These are phyloP conservation scores for Mangifera indica DNA, from an alignment of 345 rosid species.

Conservation along the genomic window DNA sequence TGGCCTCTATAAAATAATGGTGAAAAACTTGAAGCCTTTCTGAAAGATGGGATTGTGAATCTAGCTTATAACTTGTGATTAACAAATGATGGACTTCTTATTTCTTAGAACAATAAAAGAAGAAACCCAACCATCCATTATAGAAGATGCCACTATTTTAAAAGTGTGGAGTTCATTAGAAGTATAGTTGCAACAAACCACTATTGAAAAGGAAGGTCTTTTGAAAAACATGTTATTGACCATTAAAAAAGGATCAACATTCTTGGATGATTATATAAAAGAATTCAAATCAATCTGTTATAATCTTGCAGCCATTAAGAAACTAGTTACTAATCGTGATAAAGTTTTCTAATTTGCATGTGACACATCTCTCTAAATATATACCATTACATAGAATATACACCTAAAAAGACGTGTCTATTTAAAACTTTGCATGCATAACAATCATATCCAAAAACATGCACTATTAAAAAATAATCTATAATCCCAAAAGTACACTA, in stretches of 20 bases:
- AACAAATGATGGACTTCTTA: not conserved
- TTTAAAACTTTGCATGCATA: too few relatives aligned
- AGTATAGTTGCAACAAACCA: not conserved
- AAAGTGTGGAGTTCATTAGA: conserved; percentile 8
- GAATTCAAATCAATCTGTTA: not conserved
- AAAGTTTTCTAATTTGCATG: conserved; percentile 1
- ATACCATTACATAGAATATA: too few relatives aligned
- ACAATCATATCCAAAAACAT: too few relatives aligned
- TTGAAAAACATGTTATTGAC: conserved; percentile 7
- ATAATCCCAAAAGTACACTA: too few relatives aligned
- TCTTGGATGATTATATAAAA: not conserved
- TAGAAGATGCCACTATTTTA: not conserved
- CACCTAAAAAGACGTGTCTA: too few relatives aligned
- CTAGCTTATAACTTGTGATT: not conserved
- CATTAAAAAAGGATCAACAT: not conserved
- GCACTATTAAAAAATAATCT: too few relatives aligned
- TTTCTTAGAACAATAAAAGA: not conserved
- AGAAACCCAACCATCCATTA: not conserved
- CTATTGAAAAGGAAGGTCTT: not conserved
- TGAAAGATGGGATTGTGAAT: conserved; percentile 2
- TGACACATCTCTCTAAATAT: too few relatives aligned
- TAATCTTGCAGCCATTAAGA: not conserved
- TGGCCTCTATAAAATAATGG: not conserved
- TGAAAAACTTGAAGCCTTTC: not conserved
- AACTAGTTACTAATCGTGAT: not conserved